Conservation (phyloP, 768 basidiomycete genomes). For the Rhizopogon vinicolor region DNA sequence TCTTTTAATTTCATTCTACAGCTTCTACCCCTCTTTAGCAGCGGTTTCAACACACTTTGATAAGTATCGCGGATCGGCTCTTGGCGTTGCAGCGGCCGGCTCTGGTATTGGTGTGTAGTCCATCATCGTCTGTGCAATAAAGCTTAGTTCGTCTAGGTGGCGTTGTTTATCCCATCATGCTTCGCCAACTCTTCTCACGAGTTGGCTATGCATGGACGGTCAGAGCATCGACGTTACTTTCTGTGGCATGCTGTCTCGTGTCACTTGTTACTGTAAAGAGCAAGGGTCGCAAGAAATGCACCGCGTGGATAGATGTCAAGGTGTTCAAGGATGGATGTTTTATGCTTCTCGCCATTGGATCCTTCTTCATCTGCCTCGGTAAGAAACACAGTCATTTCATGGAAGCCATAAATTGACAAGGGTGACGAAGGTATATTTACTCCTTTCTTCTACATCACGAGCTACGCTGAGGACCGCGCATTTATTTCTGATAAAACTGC, state of each 20-base stretch:
- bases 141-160: constrained; percentile 43
- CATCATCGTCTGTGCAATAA: constrained; percentile 11
- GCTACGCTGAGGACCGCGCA: constrained; percentile 45
- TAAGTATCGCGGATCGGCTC: constrained; percentile 63
- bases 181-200: constrained; percentile 48
- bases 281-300: constrained; percentile 11
- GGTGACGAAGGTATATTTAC: constrained; percentile 54
- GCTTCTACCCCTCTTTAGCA: constrained; percentile 67
- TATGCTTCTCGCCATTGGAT: constrained; percentile 47
- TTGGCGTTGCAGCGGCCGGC: constrained; percentile 70
- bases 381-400: constrained; percentile 11
- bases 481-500: constrained; percentile 33
- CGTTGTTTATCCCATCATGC: constrained; percentile 62
- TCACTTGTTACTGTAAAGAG: constrained; percentile 44
- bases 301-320: constrained; percentile 15
- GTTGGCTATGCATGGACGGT: constrained; percentile 63
- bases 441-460: constrained; percentile 67
- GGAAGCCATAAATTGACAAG: neutral
- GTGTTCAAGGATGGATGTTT: constrained; percentile 47
- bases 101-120: constrained; percentile 48
- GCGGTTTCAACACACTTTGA: constrained; percentile 64
- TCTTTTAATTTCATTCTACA: constrained; percentile 21
- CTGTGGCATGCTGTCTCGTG: constrained; percentile 41
- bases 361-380: constrained; percentile 61
- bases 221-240: constrained; percentile 50